Conservation (phyloP, 768 basidiomycete genomes). For the Xerocomus potaroensis region DNA sequence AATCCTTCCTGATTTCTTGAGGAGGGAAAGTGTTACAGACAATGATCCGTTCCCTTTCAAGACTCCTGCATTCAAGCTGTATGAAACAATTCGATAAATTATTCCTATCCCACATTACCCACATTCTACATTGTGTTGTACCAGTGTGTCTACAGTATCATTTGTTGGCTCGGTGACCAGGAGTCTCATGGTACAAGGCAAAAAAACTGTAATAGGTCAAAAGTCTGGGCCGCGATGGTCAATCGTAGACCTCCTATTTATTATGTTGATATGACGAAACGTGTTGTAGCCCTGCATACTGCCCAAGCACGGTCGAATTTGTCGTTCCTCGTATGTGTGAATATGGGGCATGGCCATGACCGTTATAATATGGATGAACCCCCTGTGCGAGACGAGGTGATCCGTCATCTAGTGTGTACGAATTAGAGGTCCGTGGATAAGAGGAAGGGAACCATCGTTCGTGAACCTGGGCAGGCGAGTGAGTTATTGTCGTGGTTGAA, state of each 20-base stretch:
- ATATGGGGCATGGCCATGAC: constrained; percentile 22
- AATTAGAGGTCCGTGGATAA: constrained; percentile 22
- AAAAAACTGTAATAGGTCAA: constrained; percentile 10
- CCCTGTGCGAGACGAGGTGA: constrained; percentile 18
- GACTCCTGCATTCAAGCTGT: constrained; percentile 65
- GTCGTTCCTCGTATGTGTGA: constrained; percentile 26
- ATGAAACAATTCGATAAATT: constrained; percentile 66
- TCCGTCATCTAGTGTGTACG: constrained; percentile 18
- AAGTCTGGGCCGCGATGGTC: background rate
- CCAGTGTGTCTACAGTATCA: constrained; percentile 11
- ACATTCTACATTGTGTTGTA: constrained; percentile 25
- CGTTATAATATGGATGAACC: constrained; percentile 25
- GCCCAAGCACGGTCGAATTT: constrained; percentile 16
- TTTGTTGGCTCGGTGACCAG: background rate
- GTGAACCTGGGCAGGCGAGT: constrained; percentile 14
- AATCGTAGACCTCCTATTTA: constrained; percentile 14
- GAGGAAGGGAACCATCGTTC: constrained; percentile 24
- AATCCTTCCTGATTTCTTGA: background rate
- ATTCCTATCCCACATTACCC: constrained; percentile 21
- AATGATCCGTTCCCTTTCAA: constrained; percentile 75
- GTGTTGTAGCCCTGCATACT: constrained; percentile 27
- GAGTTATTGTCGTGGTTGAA: constrained; percentile 10
- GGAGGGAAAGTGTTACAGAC: constrained; percentile 42
- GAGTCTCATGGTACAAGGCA: background rate
- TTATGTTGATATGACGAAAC: constrained; percentile 28